Evolutionary conservation across 106 monocot species (phyloP).

Genomic region (Phalaenopsis equestris): DNA sequence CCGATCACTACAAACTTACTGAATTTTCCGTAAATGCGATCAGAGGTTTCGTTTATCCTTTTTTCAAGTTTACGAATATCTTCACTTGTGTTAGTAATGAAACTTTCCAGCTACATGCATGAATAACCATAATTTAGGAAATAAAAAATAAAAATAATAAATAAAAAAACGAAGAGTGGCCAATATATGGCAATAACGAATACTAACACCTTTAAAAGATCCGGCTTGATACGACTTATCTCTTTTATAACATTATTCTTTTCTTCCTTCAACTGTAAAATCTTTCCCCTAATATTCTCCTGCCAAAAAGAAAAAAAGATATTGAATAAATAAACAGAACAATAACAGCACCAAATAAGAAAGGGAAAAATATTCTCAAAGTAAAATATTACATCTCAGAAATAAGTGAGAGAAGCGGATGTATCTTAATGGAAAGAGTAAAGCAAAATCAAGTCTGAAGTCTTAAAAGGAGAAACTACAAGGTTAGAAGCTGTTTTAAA

Average conservation of each 20-base stretch:
- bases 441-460: neutral
- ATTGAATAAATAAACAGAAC: neutral
- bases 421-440: neutral
- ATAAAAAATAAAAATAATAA: neutral
- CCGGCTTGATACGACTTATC: conserved; percentile 56
- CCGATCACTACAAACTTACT: conserved; percentile 79
- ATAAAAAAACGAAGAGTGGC: neutral
- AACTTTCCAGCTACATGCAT: conserved; percentile 37
- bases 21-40: conserved; percentile 79
- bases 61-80: conserved; percentile 56
- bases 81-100: conserved; percentile 49
- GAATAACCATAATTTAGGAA: conserved; percentile 4
- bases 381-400: neutral
- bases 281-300: conserved; percentile 63
- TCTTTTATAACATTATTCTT: conserved; percentile 58
- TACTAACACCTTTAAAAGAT: conserved; percentile 56
- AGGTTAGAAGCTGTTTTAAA: neutral
- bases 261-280: conserved; percentile 55
- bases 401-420: neutral
- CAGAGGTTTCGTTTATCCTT: conserved; percentile 81
- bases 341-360: neutral
- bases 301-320: conserved; percentile 26
- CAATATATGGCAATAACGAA: conserved; percentile 7
- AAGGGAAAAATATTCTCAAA: neutral
- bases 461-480: neutral